phyloP scores from a whole-genome alignment of 768 basidiomycete species.

The Austroboletus eburneus region DNA sequence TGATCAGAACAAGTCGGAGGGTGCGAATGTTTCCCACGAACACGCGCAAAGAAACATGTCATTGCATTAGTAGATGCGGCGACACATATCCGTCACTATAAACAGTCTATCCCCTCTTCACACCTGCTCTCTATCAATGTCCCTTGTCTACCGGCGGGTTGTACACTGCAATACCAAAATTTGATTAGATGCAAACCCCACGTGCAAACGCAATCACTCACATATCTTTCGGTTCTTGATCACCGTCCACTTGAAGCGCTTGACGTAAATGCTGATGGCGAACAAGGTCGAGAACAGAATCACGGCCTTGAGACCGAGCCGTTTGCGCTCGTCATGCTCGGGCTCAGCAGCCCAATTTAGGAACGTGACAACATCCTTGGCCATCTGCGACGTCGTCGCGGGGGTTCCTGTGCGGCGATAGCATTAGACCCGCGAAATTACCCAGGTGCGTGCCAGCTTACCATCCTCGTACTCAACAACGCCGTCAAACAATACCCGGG shows the following conservation, averaged over 20 bases:
- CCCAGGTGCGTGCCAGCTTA: slow-evolving; percentile 29
- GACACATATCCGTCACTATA: no score
- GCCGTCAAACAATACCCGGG: slow-evolving; percentile 92
- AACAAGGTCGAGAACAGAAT: slow-evolving; percentile 88
- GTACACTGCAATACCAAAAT: slow-evolving; percentile 29
- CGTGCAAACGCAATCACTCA: slow-evolving; percentile 37
- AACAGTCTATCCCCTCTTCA: no score
- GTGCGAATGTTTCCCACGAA: slow-evolving; percentile 21
- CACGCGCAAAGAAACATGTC: neutral
- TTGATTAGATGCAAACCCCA: no score
- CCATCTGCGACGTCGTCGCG: slow-evolving; percentile 97
- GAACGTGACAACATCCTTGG: slow-evolving; percentile 97
- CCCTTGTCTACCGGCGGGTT: slow-evolving; percentile 34
- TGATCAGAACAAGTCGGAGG: slow-evolving; percentile 1
- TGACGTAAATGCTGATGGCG: slow-evolving; percentile 79
- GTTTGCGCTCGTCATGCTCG: slow-evolving; percentile 97
- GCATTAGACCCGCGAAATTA: slow-evolving; percentile 5
- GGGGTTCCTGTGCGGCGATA: slow-evolving; percentile 66
- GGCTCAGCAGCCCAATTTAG: slow-evolving; percentile 97
- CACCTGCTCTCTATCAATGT: slow-evolving; percentile 26
- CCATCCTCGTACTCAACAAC: slow-evolving; percentile 96
- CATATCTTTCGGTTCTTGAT: slow-evolving; percentile 94
- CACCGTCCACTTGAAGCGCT: slow-evolving; percentile 90
- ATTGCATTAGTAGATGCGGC: no score
- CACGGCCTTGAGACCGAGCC: slow-evolving; percentile 92